Percentiles rank a stretch among this genome's conserved stretches.
Conservation (phyloP, 768 basidiomycete genomes). For the Udeniomyces megalosporus region DNA sequence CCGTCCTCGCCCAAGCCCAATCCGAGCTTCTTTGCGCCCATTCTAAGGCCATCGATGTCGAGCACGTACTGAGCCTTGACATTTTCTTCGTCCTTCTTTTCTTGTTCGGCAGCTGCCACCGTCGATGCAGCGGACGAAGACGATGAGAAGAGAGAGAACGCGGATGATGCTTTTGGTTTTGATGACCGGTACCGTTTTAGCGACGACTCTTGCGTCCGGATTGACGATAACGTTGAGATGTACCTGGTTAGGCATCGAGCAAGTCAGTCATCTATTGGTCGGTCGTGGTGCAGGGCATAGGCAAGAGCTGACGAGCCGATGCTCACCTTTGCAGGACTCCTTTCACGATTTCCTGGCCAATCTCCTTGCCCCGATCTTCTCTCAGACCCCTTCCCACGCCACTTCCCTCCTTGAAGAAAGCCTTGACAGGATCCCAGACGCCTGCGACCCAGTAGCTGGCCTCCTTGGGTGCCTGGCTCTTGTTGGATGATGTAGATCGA, state of each 20-base stretch:
- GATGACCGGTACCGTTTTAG: slow-evolving; percentile 72
- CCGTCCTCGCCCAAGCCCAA: slow-evolving; percentile 33
- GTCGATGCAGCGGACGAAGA: background rate
- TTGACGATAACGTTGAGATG: slow-evolving; percentile 56
- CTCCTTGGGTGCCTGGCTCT: slow-evolving; percentile 40
- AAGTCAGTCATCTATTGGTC: no score
- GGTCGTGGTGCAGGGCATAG: no score
- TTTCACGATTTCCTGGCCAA: slow-evolving; percentile 46
- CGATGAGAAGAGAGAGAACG: slow-evolving; percentile 54
- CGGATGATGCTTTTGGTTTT: slow-evolving; percentile 36
- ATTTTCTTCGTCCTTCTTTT: slow-evolving; percentile 59
- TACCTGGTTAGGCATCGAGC: slow-evolving; percentile 38
- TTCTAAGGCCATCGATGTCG: slow-evolving; percentile 70
- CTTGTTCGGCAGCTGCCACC: slow-evolving; percentile 16
- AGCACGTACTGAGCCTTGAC: slow-evolving; percentile 70
- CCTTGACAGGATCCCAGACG: slow-evolving; percentile 62
- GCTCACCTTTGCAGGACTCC: slow-evolving; percentile 29
- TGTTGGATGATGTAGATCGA: slow-evolving; percentile 62
- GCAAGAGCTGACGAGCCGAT: background rate
- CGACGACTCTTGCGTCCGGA: slow-evolving; percentile 86
- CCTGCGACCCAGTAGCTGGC: slow-evolving; percentile 72
- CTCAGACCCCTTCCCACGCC: slow-evolving; percentile 47
- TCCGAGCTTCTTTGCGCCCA: slow-evolving; percentile 54
- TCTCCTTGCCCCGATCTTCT: slow-evolving; percentile 35
- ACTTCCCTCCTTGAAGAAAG: slow-evolving; percentile 36